phyloP scores from a whole-genome alignment of 352 stramenopile genomes.

The Phytophthora fragariaefolia region DNA sequence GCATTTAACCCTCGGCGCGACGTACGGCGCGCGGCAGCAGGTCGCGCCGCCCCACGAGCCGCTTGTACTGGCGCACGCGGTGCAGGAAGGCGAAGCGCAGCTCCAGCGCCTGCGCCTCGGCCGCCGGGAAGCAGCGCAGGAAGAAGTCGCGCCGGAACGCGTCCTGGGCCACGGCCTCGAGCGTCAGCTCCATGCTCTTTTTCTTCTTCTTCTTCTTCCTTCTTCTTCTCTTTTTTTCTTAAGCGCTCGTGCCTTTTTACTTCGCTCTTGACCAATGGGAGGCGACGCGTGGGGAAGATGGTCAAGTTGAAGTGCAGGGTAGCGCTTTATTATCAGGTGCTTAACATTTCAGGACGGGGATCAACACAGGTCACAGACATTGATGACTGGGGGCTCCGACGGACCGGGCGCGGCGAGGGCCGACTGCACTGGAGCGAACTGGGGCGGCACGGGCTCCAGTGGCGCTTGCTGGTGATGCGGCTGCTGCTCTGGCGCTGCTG shows the following conservation, averaged over 20 bases:
- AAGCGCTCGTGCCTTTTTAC: no score
- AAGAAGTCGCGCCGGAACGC: constrained; percentile 66
- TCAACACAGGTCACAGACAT: constrained; percentile 35
- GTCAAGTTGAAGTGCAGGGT: constrained; percentile 20
- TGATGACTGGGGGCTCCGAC: constrained; percentile 14
- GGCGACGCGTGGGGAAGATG: neutral
- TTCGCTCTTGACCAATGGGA: no score
- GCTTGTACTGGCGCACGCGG: constrained; percentile 64
- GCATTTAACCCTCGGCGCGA: no score
- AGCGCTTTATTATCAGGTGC: constrained; percentile 30
- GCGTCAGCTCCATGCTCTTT: constrained; percentile 43
- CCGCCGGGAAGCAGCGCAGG: constrained; percentile 54
- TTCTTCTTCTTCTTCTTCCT: no score
- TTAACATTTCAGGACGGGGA: constrained; percentile 21
- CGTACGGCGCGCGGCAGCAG: constrained; percentile 51
- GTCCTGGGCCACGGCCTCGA: constrained; percentile 67
- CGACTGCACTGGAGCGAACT: neutral
- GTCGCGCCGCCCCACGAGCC: constrained; percentile 51
- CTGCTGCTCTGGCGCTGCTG: constrained; percentile 5
- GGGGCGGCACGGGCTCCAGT: neutral
- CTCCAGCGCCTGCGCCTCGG: constrained; percentile 60
- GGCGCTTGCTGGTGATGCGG: neutral
- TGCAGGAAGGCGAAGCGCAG: constrained; percentile 64
- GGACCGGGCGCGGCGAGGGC: neutral
- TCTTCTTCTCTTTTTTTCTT: neutral